Base-by-base conservation (phyloP, 164 flowering plant species). In the Santalum album region DNA sequence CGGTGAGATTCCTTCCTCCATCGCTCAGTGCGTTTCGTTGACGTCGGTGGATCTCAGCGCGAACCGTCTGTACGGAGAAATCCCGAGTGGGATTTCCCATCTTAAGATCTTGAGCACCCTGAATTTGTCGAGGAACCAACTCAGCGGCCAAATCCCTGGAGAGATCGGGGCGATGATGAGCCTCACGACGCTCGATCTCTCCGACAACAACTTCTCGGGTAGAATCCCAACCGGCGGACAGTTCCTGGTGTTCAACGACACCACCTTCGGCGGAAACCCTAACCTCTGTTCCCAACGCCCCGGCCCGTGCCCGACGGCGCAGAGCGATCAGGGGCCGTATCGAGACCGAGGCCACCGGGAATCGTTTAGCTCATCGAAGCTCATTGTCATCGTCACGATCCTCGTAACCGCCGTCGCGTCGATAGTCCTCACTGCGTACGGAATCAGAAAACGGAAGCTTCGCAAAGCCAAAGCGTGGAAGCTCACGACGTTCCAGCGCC, bases 401-500 rank as follows among this genome's bases (percentile, higher is more conserved):
- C 25, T 69, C 0, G 35, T 68, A 15, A 60, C 59, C 1, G 55
- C 58, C 1, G 16, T 72, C 22, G 40, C 74, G 6, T 1, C 70
- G 0, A 6, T 69, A 0, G 19, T 56, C 2, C 51, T 51, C 0
- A 66, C 71, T 0, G 50, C 63, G 39, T 18, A 57, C 24, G 51
- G 49, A 9, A 35, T 69, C 12, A 60, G 63, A 35, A 70, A 53
- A 66, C 77, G 42, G 61, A 61, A 25, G 47, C 54, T 43, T 14
- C 60, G 68, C 35, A 71, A 65, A 36, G 77, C 84, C 0, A 67
- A 59, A 42, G 64, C 76, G 0, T 89, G 99, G 96, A 80, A 80
- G 67, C 81, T 92, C 34, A 87, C 96, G 0, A 72, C 83, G 0
- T 92, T 92, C 71, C 96, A 81, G 36, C 61, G 77, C 60, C 78